Percentiles rank a stretch among this genome's conserved stretches.
Conservation (phyloP, 257 asterid species). For the Primulina eburnea region DNA sequence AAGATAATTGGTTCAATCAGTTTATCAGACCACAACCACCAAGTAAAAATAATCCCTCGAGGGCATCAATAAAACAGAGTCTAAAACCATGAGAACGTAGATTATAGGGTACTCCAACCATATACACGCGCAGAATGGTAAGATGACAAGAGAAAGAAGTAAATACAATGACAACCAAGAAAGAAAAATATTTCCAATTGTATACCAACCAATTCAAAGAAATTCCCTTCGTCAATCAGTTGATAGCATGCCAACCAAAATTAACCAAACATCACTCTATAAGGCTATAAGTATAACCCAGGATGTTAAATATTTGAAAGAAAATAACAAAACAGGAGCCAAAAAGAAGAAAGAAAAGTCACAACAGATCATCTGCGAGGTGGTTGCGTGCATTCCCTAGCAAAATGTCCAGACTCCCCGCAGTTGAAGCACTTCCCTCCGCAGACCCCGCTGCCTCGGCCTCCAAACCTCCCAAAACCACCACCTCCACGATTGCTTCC, state of each 20-base stretch:
- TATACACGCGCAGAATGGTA: background rate
- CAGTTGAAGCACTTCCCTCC: conserved; percentile 58
- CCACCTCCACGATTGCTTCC: conserved; percentile 5
- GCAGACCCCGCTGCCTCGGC: conserved; percentile 22
- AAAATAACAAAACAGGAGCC: conserved; percentile 20
- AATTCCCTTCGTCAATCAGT: background rate
- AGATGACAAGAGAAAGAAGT: background rate
- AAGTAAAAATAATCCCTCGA: too few relatives aligned
- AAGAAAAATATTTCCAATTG: too few relatives aligned
- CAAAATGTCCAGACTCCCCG: conserved; percentile 72
- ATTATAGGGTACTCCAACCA: too few relatives aligned
- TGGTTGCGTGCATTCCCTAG: conserved; percentile 59
- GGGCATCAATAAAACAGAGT: too few relatives aligned
- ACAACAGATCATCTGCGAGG: conserved; percentile 21
- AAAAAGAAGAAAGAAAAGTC: background rate
- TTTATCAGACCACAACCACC: background rate
- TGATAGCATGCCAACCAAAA: background rate
- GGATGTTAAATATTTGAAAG: conserved; percentile 23
- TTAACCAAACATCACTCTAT: background rate
- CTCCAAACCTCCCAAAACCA: conserved; percentile 41
- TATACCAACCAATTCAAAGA: background rate
- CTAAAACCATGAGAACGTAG: too few relatives aligned
- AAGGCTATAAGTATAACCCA: conserved; percentile 22
- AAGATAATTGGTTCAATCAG: too few relatives aligned
- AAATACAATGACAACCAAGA: background rate